phyloP scores from a whole-genome alignment of 257 asterid genomes.

The Paulownia fortunei region DNA sequence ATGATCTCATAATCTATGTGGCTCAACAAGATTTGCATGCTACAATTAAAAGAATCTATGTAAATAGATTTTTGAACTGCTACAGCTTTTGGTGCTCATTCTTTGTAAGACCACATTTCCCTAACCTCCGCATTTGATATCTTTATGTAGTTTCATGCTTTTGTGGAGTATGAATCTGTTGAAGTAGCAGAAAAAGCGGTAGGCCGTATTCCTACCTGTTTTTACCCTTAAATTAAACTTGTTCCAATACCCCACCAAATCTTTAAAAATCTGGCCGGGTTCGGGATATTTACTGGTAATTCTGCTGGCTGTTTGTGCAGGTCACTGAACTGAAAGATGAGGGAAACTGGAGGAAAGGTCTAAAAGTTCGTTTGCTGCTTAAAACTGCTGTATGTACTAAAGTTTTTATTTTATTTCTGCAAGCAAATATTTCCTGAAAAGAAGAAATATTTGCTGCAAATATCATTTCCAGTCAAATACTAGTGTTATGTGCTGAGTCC shows the following conservation, averaged over 20 bases:
- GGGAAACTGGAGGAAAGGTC: constrained; percentile 79
- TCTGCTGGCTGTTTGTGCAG: constrained; percentile 40
- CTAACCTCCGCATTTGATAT: constrained; percentile 29
- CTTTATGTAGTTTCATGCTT: constrained; percentile 73
- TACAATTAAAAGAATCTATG: constrained; percentile 22
- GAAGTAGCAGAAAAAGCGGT: constrained; percentile 87
- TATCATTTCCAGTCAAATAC: not conserved
- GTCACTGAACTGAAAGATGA: constrained; percentile 65
- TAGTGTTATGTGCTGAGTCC: not conserved
- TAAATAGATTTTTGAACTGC: not conserved
- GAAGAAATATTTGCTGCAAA: constrained; percentile 16
- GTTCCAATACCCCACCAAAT: constrained; percentile 3
- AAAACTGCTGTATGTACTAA: constrained; percentile 53
- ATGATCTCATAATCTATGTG: constrained; percentile 2
- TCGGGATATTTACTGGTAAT: constrained; percentile 25
- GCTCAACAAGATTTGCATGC: constrained; percentile 10
- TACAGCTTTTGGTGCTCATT: constrained; percentile 5
- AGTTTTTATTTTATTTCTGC: not conserved
- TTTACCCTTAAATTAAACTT: not conserved
- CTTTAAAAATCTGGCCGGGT: not conserved
- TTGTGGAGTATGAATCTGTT: constrained; percentile 78
- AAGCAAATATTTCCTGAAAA: constrained; percentile 10
- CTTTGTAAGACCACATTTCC: constrained; percentile 9
- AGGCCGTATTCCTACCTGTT: constrained; percentile 15
- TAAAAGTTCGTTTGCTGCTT: constrained; percentile 69